Evolutionary conservation across 2,329 filamentous ascomycete species (phyloP).

Genomic region (Neospermospora avenae): DNA sequence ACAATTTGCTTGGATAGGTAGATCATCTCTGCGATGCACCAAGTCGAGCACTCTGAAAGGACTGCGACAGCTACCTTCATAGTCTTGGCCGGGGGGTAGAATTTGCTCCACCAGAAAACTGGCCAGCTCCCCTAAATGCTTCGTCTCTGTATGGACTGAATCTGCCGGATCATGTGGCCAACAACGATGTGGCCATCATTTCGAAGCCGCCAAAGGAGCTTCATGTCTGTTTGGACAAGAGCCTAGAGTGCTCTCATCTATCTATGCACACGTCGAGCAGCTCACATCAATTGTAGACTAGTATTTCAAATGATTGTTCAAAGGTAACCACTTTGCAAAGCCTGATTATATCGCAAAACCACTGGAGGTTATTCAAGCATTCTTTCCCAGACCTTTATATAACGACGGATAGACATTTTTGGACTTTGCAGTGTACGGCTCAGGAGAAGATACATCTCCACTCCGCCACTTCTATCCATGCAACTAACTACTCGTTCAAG

Average conservation of each 20-base stretch:
- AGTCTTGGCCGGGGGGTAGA: neutral
- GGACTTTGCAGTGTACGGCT: no score
- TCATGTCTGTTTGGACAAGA: neutral
- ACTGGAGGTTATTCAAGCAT: no score
- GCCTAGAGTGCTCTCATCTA: neutral
- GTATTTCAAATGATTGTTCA: no score
- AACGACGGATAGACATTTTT: no score
- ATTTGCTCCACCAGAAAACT: neutral
- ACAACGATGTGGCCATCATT: neutral
- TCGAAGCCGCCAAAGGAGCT: neutral
- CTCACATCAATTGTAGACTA: no score
- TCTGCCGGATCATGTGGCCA: neutral
- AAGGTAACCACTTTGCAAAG: no score
- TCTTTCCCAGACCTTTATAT: no score
- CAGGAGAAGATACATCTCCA: no score
- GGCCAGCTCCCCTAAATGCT: neutral
- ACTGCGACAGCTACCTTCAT: neutral
- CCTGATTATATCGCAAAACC: no score
- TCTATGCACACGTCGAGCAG: neutral
- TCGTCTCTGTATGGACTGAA: neutral
- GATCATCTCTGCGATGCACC: slow-evolving; percentile 7
- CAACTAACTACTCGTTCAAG: no score
- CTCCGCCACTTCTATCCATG: no score
- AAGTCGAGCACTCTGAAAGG: slow-evolving; percentile 1
- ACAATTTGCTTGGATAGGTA: slow-evolving; percentile 9